Evolutionary conservation across 179 eudicot genomes (phyloP).

Genomic region (Silene coronaria): DNA sequence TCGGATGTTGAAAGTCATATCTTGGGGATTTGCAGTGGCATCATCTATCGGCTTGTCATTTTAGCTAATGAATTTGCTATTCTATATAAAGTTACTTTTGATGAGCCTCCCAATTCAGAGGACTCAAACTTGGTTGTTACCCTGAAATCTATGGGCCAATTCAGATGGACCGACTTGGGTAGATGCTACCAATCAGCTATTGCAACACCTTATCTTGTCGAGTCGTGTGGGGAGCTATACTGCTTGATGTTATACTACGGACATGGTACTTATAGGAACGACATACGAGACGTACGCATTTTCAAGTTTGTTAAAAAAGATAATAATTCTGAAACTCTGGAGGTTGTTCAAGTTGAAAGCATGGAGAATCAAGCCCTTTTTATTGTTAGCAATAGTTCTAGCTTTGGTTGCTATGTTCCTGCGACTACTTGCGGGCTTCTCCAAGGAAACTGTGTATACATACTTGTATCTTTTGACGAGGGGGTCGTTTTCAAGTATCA

Average conservation of each 20-base stretch:
- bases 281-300: not conserved
- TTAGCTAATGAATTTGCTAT: not conserved
- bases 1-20: not conserved
- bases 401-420: not conserved
- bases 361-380: not conserved
- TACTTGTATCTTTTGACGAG: not conserved
- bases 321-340: not conserved
- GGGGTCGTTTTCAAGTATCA: not conserved
- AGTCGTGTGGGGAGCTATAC: not conserved
- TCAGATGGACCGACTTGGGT: not conserved
- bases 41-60: not conserved
- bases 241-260: not conserved
- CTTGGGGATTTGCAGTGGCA: not conserved
- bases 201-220: not conserved
- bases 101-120: not conserved
- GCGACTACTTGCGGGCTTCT: not conserved
- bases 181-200: not conserved
- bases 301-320: not conserved
- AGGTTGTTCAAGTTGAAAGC: not conserved
- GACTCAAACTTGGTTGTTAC: not conserved
- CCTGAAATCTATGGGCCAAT: not conserved
- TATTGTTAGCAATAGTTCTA: too few species aligned
- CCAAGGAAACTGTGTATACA: slow-evolving; percentile 3
- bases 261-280: not conserved
- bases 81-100: not conserved